Evolutionary conservation across 1,284 basidiomycete species (phyloP).

Genomic region (Irpex sp.): DNA sequence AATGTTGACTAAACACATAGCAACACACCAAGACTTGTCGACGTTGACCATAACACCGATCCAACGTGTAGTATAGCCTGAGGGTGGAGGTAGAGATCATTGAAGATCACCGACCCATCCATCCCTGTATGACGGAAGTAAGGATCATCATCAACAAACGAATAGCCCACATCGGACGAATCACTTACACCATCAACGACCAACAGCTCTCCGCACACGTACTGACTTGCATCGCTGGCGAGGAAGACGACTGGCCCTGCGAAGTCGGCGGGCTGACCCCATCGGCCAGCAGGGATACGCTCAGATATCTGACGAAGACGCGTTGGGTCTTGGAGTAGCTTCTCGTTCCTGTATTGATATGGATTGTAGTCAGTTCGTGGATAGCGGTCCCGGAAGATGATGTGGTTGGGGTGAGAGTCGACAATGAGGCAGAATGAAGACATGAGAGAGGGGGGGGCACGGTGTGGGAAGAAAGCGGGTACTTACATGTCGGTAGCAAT

Average conservation of each 20-base stretch:
- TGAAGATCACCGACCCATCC: conserved; percentile 56
- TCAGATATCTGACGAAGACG: conserved; percentile 88
- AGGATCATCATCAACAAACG: neutral
- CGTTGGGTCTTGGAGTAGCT: conserved; percentile 68
- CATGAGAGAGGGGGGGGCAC: conserved; percentile 1
- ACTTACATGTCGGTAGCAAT: conserved; percentile 87
- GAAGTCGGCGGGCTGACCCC: conserved; percentile 89
- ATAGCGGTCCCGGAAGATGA: neutral
- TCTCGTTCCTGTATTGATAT: conserved; percentile 63
- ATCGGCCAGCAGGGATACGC: conserved; percentile 87
- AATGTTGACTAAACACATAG: too few species aligned
- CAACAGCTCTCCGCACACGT: conserved; percentile 85
- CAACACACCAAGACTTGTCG: too few species aligned
- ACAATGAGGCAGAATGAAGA: conserved; percentile 7
- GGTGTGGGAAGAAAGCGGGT: conserved; percentile 9
- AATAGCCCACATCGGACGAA: neutral
- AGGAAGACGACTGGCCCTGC: conserved; percentile 91
- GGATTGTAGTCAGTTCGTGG: too few species aligned
- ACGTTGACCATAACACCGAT: neutral
- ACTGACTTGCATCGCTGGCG: conserved; percentile 82
- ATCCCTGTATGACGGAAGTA: conserved; percentile 40
- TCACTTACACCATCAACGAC: conserved; percentile 70
- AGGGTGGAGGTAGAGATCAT: neutral
- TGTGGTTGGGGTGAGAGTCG: conserved; percentile 1
- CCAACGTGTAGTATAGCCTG: neutral